Evolutionary conservation across 177 flowering plant genomes (phyloP).

Genomic region (Vitis hybrid): DNA sequence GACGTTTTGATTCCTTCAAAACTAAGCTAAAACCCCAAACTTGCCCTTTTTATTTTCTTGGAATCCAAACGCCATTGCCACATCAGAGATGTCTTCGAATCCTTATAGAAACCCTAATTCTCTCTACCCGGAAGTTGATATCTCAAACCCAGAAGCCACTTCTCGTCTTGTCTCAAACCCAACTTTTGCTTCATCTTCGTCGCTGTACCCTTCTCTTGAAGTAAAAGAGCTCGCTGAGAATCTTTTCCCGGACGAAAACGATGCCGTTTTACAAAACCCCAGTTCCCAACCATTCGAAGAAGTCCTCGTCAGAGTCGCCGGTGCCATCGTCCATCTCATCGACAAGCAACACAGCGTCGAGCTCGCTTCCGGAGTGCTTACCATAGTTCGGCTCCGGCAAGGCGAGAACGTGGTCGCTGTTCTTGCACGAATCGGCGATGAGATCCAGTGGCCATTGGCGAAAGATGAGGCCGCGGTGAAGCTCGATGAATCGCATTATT

Average conservation of each 20-base stretch:
- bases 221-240: slow-evolving; percentile 41
- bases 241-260: slow-evolving; percentile 42
- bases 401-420: slow-evolving; percentile 62
- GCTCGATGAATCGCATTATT: slow-evolving; percentile 82
- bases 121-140: slow-evolving; percentile 38
- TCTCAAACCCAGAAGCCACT: slow-evolving; percentile 24
- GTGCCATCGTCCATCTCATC: slow-evolving; percentile 73
- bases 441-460: slow-evolving; percentile 87
- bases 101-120: slow-evolving; percentile 17
- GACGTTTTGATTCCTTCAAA: slow-evolving; percentile 4
- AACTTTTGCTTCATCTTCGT: slow-evolving; percentile 23
- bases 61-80: no score
- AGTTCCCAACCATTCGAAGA: slow-evolving; percentile 47
- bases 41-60: no score
- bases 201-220: slow-evolving; percentile 49
- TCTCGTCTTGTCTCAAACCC: background rate
- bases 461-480: slow-evolving; percentile 80
- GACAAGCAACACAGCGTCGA: slow-evolving; percentile 73
- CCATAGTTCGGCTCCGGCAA: slow-evolving; percentile 54
- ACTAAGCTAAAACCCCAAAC: background rate
- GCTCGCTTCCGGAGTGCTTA: slow-evolving; percentile 72
- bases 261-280: background rate
- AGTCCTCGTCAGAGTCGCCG: slow-evolving; percentile 51
- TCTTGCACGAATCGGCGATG: slow-evolving; percentile 65
- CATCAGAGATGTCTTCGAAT: background rate